Conservation (phyloP, 106 monocot genomes). For the Iris macrosiphon region DNA sequence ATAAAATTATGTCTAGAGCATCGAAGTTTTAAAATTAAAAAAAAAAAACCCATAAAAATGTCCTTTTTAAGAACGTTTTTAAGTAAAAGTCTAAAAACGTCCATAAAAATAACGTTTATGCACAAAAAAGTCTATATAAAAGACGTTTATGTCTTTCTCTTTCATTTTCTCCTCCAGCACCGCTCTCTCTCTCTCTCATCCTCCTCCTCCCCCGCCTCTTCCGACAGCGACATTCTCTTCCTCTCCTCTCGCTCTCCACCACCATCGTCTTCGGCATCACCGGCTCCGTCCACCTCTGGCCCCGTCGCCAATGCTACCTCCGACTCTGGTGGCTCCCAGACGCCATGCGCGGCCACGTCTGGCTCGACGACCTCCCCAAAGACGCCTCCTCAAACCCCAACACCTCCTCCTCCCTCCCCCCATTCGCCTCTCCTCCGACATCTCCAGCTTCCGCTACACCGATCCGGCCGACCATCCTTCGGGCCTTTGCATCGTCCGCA, state of each 20-base stretch:
- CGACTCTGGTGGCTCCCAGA: slow-evolving; percentile 65
- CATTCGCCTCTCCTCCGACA: slow-evolving; percentile 70
- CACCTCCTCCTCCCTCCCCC: slow-evolving; percentile 31
- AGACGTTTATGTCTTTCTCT: too few species aligned
- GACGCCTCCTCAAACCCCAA: too few species aligned
- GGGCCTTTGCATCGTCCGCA: slow-evolving; percentile 72
- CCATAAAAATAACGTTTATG: too few species aligned
- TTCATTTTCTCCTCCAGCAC: slow-evolving; percentile 1
- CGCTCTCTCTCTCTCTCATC: background rate
- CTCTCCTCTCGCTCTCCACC: slow-evolving; percentile 30
- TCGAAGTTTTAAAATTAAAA: too few species aligned
- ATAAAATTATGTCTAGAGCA: too few species aligned
- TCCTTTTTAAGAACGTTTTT: too few species aligned
- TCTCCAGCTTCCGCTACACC: slow-evolving; percentile 69
- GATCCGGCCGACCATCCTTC: slow-evolving; percentile 78
- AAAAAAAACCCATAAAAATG: too few species aligned
- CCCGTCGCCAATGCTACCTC: slow-evolving; percentile 51
- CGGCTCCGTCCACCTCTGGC: slow-evolving; percentile 61
- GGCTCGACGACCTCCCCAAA: too few species aligned
- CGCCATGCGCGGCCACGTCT: slow-evolving; percentile 65
- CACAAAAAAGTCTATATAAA: too few species aligned
- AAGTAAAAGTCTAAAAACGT: too few species aligned
- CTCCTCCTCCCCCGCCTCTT: background rate
- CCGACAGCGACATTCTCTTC: too few species aligned
- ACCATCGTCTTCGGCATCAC: slow-evolving; percentile 78